Conservation (phyloP, 2,329 filamentous ascomycete genomes). For the Phialocephala subalpina region DNA sequence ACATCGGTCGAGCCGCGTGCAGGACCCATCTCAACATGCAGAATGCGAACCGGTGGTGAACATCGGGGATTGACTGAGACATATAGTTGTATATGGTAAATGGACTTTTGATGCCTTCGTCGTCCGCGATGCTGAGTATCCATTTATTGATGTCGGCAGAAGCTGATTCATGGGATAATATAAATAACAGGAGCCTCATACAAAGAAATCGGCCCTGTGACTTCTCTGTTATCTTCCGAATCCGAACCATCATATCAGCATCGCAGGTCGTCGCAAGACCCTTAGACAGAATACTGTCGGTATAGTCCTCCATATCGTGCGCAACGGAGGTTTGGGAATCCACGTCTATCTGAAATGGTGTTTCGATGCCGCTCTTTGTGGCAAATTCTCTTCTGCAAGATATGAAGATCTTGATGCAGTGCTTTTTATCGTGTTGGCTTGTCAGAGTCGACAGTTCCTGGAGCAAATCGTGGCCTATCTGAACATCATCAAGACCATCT, state of each 20-base stretch:
- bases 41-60: conserved; percentile 12
- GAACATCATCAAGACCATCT: conserved; percentile 10
- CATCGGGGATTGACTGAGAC: conserved; percentile 11
- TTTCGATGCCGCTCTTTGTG: neutral
- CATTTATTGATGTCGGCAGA: conserved; percentile 14
- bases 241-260: conserved; percentile 1
- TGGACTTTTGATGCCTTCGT: conserved; percentile 11
- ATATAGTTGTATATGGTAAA: conserved; percentile 12
- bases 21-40: conserved; percentile 14
- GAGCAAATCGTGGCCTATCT: conserved; percentile 5
- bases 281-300: conserved; percentile 13
- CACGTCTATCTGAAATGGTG: conserved; percentile 11
- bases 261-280: conserved; percentile 1
- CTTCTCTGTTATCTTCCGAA: conserved; percentile 9
- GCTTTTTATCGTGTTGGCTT: conserved; percentile 9
- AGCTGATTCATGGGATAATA: conserved; percentile 9
- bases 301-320: conserved; percentile 14
- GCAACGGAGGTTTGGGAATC: conserved; percentile 10
- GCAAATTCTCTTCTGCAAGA: conserved; percentile 6
- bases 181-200: conserved; percentile 13
- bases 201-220: conserved; percentile 15
- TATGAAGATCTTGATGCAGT: conserved; percentile 11
- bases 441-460: conserved; percentile 7
- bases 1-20: conserved; percentile 15
- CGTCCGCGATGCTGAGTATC: conserved; percentile 12